These are phyloP conservation scores for Polytolypa hystricis DNA, from an alignment of 2,329 filamentous ascomycete species.

Conservation along the genomic window DNA sequence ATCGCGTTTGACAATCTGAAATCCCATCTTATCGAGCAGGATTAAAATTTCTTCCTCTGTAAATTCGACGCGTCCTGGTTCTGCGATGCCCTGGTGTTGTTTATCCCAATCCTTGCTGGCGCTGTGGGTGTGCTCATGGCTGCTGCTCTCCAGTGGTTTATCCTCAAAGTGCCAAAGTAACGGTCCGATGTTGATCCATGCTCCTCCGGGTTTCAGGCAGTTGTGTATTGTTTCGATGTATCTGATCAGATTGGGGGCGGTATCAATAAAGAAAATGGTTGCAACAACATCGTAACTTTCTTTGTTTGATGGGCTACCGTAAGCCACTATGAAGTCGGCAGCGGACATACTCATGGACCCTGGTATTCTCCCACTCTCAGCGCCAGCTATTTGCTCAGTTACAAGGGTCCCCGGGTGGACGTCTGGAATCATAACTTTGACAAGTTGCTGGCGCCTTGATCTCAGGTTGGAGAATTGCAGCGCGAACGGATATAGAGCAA, in stretches of 20 bases:
- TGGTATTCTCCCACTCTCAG: conserved; percentile 10
- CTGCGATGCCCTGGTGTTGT: conserved; percentile 56
- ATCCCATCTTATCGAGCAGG: conserved; percentile 65
- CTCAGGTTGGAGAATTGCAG: conserved; percentile 79
- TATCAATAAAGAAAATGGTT: conserved; percentile 94
- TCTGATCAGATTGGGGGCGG: conserved; percentile 80
- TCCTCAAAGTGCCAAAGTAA: conserved; percentile 94
- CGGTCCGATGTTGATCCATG: conserved; percentile 84
- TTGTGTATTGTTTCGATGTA: conserved; percentile 76
- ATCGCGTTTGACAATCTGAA: conserved; percentile 56
- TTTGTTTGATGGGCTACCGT: conserved; percentile 52
- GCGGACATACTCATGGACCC: conserved; percentile 86
- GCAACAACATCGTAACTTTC: conserved; percentile 68
- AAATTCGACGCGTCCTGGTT: conserved; percentile 83
- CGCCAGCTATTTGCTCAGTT: conserved; percentile 19
- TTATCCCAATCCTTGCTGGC: conserved; percentile 29
- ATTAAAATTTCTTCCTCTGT: conserved; percentile 76
- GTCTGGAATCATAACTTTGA: conserved; percentile 65
- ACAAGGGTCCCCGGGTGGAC: conserved; percentile 57
- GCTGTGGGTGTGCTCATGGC: conserved; percentile 36
- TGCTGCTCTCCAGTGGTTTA: conserved; percentile 44
- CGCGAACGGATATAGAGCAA: conserved; percentile 74
- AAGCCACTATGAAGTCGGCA: conserved; percentile 84
- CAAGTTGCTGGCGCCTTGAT: conserved; percentile 62
- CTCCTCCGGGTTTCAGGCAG: conserved; percentile 64